Evolutionary conservation across 345 rosid genomes (phyloP).

Genomic region (Eucalyptus tenuipes): DNA sequence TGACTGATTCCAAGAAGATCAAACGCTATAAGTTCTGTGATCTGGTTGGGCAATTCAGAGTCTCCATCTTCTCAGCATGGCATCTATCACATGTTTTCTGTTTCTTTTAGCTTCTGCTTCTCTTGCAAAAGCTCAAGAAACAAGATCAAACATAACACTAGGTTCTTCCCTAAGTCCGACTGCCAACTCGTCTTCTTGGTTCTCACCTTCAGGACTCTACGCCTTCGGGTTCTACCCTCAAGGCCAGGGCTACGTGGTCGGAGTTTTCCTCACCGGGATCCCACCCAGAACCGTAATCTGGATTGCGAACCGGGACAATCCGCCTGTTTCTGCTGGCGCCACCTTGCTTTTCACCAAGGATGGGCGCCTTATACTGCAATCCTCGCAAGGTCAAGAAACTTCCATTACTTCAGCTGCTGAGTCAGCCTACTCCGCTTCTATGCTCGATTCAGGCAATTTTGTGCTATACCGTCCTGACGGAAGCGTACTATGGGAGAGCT

Average conservation of each 20-base stretch:
- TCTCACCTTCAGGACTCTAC: constrained; percentile 5
- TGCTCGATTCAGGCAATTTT: constrained; percentile 16
- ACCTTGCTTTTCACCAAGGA: neutral
- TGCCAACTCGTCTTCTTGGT: neutral
- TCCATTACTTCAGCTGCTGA: neutral
- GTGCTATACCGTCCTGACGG: neutral
- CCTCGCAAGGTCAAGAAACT: neutral
- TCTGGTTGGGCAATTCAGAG: neutral
- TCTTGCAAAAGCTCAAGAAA: neutral
- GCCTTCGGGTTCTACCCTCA: constrained; percentile 11
- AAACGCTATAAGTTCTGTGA: no score
- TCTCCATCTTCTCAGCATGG: neutral
- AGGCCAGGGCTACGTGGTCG: constrained; percentile 1
- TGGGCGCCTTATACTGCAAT: neutral
- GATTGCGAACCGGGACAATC: constrained; percentile 10
- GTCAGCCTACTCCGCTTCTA: neutral
- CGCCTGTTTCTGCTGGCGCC: neutral
- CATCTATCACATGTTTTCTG: neutral
- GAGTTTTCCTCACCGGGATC: neutral
- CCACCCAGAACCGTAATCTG: constrained; percentile 1
- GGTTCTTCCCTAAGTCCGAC: neutral
- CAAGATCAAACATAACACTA: neutral
- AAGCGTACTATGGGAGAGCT: constrained; percentile 13
- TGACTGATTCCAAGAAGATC: neutral
- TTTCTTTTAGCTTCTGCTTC: neutral